Percentiles rank a stretch among this genome's conserved stretches.
phyloP scores from a whole-genome alignment of 805 yeast species.

The Candida silvatica region DNA sequence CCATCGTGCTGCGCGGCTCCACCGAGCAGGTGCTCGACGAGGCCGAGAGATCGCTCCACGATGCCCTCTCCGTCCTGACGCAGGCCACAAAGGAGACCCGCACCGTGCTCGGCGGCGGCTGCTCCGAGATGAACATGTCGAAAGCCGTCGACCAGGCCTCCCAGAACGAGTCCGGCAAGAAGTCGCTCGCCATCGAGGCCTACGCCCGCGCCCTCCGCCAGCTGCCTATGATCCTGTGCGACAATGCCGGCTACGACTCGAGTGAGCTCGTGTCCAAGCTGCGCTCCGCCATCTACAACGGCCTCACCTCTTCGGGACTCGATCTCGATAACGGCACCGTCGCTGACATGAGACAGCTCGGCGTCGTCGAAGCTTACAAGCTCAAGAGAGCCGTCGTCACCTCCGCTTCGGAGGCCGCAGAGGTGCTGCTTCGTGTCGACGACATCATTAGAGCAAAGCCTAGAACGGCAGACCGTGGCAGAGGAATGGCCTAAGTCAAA shows the following conservation, averaged over 20 bases:
- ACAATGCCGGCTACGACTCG: conserved; percentile 95
- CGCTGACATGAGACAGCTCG: conserved; percentile 91
- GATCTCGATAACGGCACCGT: conserved; percentile 78
- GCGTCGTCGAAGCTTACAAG: conserved; percentile 88
- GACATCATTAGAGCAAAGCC: conserved; percentile 96
- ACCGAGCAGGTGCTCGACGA: conserved; percentile 98
- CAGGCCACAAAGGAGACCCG: conserved; percentile 91
- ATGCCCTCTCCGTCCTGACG: conserved; percentile 89
- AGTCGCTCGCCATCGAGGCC: conserved; percentile 88
- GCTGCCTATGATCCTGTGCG: conserved; percentile 91
- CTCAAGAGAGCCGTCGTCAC: conserved; percentile 90
- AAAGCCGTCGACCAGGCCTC: conserved; percentile 92
- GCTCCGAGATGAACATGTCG: conserved; percentile 89
- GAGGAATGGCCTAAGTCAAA: neutral
- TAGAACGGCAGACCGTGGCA: conserved; percentile 84
- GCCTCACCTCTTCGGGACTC: conserved; percentile 85
- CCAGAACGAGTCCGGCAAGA: conserved; percentile 87
- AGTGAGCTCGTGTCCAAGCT: conserved; percentile 85
- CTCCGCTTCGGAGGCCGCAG: conserved; percentile 97
- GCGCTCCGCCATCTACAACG: conserved; percentile 85
- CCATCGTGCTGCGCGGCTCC: conserved; percentile 93
- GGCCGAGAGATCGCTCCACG: conserved; percentile 95
- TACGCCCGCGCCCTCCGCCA: conserved; percentile 92
- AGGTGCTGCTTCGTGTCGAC: conserved; percentile 90
- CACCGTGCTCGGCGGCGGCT: conserved; percentile 92